phyloP scores from a whole-genome alignment of 164 flowering plant species.

The Macadamia tetraphylla region DNA sequence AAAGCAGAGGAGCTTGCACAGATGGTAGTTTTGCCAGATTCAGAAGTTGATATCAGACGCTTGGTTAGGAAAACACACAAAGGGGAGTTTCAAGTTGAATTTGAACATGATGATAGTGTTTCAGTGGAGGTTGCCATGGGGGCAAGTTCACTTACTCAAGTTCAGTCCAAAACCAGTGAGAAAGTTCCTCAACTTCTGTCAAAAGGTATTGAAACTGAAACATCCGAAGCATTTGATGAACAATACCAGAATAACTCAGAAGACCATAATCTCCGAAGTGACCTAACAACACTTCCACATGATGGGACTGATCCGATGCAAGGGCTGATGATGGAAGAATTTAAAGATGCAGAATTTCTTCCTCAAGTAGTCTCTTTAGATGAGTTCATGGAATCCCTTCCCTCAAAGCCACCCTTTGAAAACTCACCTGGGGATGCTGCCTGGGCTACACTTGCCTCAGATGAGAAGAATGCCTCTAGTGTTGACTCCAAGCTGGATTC shows the following conservation, averaged over 20 bases:
- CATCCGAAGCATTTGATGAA: slow-evolving; percentile 6
- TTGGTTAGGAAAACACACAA: slow-evolving; percentile 95
- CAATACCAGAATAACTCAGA: slow-evolving; percentile 24
- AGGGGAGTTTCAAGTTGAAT: slow-evolving; percentile 91
- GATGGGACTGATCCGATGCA: slow-evolving; percentile 73
- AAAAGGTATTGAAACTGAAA: slow-evolving; percentile 4
- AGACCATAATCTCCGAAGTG: slow-evolving; percentile 19
- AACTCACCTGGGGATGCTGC: slow-evolving; percentile 44
- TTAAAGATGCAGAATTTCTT: slow-evolving; percentile 76
- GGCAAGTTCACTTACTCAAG: slow-evolving; percentile 26
- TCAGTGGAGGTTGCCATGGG: slow-evolving; percentile 67
- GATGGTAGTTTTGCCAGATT: slow-evolving; percentile 89
- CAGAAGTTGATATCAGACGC: slow-evolving; percentile 80
- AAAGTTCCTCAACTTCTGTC: background rate
- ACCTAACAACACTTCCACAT: slow-evolving; percentile 42
- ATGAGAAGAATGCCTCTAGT: slow-evolving; percentile 30
- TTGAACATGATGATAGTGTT: slow-evolving; percentile 56
- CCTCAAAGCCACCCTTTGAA: slow-evolving; percentile 82
- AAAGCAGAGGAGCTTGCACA: slow-evolving; percentile 93
- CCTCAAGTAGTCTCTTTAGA: slow-evolving; percentile 94
- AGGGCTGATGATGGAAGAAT: slow-evolving; percentile 67
- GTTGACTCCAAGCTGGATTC: slow-evolving; percentile 26
- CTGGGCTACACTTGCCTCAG: slow-evolving; percentile 19
- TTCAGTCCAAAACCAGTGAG: slow-evolving; percentile 16
- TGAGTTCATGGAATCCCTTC: slow-evolving; percentile 91